Base-by-base conservation (phyloP, 2,329 filamentous ascomycete species). In the Aspergillus sp. region DNA sequence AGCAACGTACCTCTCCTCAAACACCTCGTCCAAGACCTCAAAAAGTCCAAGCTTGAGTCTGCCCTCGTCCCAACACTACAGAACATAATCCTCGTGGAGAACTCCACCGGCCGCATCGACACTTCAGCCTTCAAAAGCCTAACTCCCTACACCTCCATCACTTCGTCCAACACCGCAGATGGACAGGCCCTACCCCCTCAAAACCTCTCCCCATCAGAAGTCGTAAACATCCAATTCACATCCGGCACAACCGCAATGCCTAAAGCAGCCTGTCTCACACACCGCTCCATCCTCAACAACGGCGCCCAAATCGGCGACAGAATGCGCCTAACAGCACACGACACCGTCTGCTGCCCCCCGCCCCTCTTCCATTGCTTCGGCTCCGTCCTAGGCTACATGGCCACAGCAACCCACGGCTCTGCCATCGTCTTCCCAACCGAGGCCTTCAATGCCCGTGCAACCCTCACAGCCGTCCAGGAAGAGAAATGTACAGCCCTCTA, bases 211-310 rank as follows among this genome's bases (percentile, higher is more conserved):
- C 80, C 86, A 84, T 60, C 27, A 31, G 93, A 98, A 51, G 86
- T 89, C 2, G 88, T 96, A 64, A 98, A 97, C 71, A 96, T 98
- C 63, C 93, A 98, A 73, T 98, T 98, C 78, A 99, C 95, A 0
- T 93, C 89, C 0, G 95, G 93, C n/a, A 98, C 95, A 0, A 98
- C 95, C 0, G 90, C 90, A 0, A 81, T 84, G 68, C 93, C 93
- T 21, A 98, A 98, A 77, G 95, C 95, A 0, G 93, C 93, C 1
- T 96, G 92, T 78, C 83, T 99, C 33, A 88, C 85, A 0, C 93
- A 98, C 76, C 83, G 82, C 3, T 88, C 84, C n/a, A 93, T 98
- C 62, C 81, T 99, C 60, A 99, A 98, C 76, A 98, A 98, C 70
- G 95, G 93, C 33, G 82, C 84, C 27, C 85, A 92, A 55, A 96